These are phyloP conservation scores for Microsporum audouinii DNA, from an alignment of 2,329 filamentous ascomycete species.

Conservation along the genomic window DNA sequence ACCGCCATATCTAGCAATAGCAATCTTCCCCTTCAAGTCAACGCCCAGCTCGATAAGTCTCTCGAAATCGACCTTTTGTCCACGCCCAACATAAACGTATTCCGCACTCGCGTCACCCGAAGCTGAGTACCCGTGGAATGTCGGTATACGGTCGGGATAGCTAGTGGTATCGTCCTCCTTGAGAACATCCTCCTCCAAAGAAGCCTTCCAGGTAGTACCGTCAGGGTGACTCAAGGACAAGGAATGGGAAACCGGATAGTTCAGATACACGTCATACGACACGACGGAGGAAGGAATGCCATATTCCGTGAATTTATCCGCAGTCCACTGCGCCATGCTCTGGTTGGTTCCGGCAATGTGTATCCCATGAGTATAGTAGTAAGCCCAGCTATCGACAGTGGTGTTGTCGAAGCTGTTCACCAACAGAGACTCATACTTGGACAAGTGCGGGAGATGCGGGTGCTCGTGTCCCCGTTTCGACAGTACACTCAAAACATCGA, in stretches of 20 bases:
- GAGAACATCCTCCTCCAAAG: conserved; percentile 18
- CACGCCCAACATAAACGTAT: conserved; percentile 38
- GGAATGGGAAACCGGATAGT: conserved; percentile 21
- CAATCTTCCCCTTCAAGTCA: conserved; percentile 38
- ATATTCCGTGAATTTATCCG: conserved; percentile 21
- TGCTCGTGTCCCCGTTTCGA: conserved; percentile 16
- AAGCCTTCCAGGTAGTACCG: conserved; percentile 15
- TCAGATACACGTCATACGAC: conserved; percentile 21
- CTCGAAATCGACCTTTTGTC: conserved; percentile 36
- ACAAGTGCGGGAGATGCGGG: conserved; percentile 18
- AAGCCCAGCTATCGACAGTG: conserved; percentile 21
- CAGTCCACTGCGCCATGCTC: conserved; percentile 23
- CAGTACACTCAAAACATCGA: conserved; percentile 9
- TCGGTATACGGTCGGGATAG: conserved; percentile 30
- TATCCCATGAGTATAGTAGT: conserved; percentile 23
- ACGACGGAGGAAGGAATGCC: conserved; percentile 18
- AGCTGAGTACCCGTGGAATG: conserved; percentile 40
- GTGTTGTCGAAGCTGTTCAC: conserved; percentile 20
- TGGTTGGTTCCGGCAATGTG: conserved; percentile 24
- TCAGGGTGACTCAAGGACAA: conserved; percentile 16
- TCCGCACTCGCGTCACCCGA: conserved; percentile 38
- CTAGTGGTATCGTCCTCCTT: conserved; percentile 17
- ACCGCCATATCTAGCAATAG: conserved; percentile 36
- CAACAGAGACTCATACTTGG: conserved; percentile 20
- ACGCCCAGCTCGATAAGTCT: conserved; percentile 32